phyloP scores from a whole-genome alignment of 257 asterid species.

The Solanum acaule region DNA sequence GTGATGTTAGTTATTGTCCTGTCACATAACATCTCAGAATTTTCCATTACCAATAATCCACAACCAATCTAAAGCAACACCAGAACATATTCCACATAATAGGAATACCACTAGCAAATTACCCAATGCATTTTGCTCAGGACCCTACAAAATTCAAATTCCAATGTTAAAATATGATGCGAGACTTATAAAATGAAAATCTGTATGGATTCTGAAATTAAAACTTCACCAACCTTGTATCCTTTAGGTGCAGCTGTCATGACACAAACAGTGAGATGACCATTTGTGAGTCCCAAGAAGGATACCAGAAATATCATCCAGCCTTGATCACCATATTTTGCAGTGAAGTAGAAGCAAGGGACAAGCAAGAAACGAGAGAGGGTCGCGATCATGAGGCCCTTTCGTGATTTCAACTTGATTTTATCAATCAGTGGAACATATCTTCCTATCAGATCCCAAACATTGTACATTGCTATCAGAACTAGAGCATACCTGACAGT shows the following conservation, averaged over 20 bases:
- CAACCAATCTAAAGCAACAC: slow-evolving; percentile 28
- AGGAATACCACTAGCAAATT: slow-evolving; percentile 16
- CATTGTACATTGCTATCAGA: slow-evolving; percentile 21
- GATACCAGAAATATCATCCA: slow-evolving; percentile 37
- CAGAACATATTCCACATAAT: slow-evolving; percentile 22
- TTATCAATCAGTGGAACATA: slow-evolving; percentile 13
- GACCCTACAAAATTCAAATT: slow-evolving; percentile 10
- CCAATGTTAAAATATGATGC: not conserved
- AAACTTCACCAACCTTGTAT: slow-evolving; percentile 20
- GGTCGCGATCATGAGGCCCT: slow-evolving; percentile 17
- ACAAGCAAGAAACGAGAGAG: slow-evolving; percentile 24
- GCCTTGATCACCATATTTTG: slow-evolving; percentile 40
- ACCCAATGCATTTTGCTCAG: slow-evolving; percentile 34
- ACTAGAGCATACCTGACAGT: slow-evolving; percentile 25
- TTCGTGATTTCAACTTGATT: slow-evolving; percentile 17
- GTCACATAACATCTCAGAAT: not conserved
- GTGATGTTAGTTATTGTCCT: not conserved
- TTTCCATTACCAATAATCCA: slow-evolving; percentile 27
- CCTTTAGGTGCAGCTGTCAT: slow-evolving; percentile 31
- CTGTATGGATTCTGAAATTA: not conserved
- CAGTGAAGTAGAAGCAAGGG: slow-evolving; percentile 32
- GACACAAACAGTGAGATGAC: slow-evolving; percentile 33
- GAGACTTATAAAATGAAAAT: not conserved
- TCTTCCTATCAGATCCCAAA: slow-evolving; percentile 25
- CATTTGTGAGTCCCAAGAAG: slow-evolving; percentile 31